These are phyloP conservation scores for Endocladia muricata DNA, from an alignment of 31 red algal species.

Conservation along the genomic window DNA sequence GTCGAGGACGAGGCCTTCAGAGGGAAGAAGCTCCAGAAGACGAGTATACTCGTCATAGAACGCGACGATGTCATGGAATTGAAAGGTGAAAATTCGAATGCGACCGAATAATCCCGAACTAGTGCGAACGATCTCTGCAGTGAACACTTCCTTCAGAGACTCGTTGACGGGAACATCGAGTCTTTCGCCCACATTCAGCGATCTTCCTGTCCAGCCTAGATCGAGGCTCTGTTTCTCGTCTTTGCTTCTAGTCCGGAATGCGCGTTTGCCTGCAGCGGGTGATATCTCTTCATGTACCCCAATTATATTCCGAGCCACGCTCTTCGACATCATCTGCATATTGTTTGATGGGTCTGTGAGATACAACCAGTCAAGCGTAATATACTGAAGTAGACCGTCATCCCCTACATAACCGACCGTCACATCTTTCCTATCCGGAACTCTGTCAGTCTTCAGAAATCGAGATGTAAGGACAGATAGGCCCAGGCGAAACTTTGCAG, in stretches of 20 bases:
- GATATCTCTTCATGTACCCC: not conserved
- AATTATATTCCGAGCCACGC: not conserved
- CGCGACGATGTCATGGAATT: not conserved
- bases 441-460: not conserved
- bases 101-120: conserved; percentile 1
- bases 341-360: not conserved
- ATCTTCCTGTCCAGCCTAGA: not conserved
- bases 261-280: not conserved
- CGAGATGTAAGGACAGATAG: not conserved
- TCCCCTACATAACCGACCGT: not conserved
- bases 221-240: too few species aligned
- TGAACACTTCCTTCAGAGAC: not conserved
- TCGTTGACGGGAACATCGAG: not conserved
- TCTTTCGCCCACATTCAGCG: not conserved
- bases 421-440: not conserved
- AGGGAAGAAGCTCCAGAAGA: not conserved
- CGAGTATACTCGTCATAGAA: not conserved
- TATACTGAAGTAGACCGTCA: not conserved
- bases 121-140: conserved; percentile 7
- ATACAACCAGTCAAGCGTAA: conserved; percentile 3
- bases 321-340: not conserved
- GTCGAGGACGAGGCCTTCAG: conserved; percentile 1
- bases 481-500: not conserved
- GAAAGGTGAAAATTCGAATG: not conserved
- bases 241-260: not conserved